Evolutionary conservation across 2,329 filamentous ascomycete genomes (phyloP).

Genomic region (Lachnellula cervina): DNA sequence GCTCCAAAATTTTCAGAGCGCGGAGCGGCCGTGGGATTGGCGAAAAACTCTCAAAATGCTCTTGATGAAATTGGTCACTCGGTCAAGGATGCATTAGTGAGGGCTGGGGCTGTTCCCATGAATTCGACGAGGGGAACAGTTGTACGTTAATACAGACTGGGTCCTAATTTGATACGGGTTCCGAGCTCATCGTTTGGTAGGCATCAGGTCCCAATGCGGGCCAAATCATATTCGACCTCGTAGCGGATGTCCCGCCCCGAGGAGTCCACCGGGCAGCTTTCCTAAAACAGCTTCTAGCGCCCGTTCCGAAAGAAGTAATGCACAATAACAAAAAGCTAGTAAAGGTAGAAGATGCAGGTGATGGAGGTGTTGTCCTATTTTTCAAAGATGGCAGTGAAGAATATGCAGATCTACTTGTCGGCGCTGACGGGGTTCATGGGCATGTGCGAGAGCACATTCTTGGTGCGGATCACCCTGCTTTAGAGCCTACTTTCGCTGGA

Average conservation of each 20-base stretch:
- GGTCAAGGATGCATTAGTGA: not conserved
- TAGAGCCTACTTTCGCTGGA: not conserved
- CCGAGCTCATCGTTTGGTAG: not conserved
- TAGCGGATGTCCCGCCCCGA: too few species aligned
- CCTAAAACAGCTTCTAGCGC: not conserved
- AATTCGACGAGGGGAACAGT: not conserved
- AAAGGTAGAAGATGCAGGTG: not conserved
- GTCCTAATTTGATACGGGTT: not conserved
- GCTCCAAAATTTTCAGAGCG: not conserved
- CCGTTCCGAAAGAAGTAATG: not conserved
- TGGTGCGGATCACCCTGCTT: not conserved
- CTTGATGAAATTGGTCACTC: not conserved
- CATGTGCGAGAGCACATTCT: not conserved
- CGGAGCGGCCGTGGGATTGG: not conserved
- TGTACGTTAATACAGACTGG: not conserved
- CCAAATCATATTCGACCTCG: not conserved
- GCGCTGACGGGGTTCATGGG: not conserved
- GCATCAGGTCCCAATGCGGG: not conserved
- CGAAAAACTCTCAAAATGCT: not conserved
- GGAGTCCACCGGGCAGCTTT: conserved; percentile 1
- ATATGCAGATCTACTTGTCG: not conserved
- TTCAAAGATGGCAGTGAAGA: not conserved
- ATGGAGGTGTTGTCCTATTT: not conserved
- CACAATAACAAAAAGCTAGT: not conserved
- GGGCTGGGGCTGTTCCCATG: conserved; percentile 1